Percentiles rank a stretch among this genome's conserved stretches.
These are phyloP conservation scores for Zoysia pacifica DNA, from an alignment of 176 grass and related monocot species.

Conservation along the genomic window DNA sequence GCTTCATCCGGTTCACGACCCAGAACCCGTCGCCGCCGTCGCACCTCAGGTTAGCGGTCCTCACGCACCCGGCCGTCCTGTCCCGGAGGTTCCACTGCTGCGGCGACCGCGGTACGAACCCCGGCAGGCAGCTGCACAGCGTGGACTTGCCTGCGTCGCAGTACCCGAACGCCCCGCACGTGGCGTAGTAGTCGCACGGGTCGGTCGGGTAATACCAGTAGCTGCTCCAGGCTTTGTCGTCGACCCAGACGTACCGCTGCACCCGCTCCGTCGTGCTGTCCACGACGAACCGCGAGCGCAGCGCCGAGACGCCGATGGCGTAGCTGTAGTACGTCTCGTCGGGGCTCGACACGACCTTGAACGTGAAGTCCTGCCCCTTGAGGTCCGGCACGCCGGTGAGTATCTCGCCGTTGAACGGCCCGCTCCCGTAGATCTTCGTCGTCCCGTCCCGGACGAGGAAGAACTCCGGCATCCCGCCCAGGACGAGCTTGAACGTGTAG, in stretches of 20 bases:
- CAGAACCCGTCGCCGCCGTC: constrained; percentile 46
- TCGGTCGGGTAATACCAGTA: constrained; percentile 61
- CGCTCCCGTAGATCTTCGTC: constrained; percentile 25
- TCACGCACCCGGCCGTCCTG: constrained; percentile 42
- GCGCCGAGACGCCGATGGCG: neutral
- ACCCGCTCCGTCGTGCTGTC: constrained; percentile 1
- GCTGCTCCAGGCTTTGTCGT: neutral
- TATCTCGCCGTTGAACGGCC: constrained; percentile 53
- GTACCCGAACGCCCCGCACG: constrained; percentile 53
- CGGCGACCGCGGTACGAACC: constrained; percentile 46
- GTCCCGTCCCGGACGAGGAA: constrained; percentile 37
- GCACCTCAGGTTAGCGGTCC: constrained; percentile 43
- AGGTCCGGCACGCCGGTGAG: constrained; percentile 49
- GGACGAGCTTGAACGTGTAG: constrained; percentile 47
- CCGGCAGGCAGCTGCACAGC: constrained; percentile 50
- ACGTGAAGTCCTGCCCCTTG: constrained; percentile 32
- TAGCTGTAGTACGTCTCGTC: constrained; percentile 51
- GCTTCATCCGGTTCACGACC: constrained; percentile 46
- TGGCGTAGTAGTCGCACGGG: constrained; percentile 45
- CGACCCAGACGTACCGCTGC: constrained; percentile 26
- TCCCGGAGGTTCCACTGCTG: constrained; percentile 47
- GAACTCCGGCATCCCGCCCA: constrained; percentile 38
- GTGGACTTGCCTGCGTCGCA: constrained; percentile 30
- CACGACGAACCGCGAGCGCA: constrained; percentile 28
- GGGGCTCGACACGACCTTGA: constrained; percentile 11